Evolutionary conservation across 306 rosid species (phyloP).

Genomic region (Sechiopsis laciniata): DNA sequence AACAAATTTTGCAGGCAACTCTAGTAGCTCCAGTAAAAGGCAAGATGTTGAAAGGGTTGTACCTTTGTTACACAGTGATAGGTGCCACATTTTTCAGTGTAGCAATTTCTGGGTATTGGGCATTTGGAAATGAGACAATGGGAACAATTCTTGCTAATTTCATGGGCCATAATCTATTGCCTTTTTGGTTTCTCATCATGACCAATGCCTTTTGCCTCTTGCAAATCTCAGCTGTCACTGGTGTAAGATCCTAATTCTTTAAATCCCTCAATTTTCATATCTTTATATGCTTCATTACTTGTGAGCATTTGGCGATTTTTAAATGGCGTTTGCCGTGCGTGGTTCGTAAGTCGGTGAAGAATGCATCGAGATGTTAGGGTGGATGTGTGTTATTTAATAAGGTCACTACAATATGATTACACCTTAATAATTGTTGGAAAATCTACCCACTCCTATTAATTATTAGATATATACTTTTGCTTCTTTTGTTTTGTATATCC

Average conservation of each 20-base stretch:
- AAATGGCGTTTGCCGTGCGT: neutral
- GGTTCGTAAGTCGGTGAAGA: neutral
- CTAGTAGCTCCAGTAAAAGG: slow-evolving; percentile 69
- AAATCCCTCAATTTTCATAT: too few relatives aligned
- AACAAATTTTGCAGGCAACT: slow-evolving; percentile 52
- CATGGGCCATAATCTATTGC: slow-evolving; percentile 30
- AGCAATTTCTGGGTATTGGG: slow-evolving; percentile 79
- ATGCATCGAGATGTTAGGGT: too few relatives aligned
- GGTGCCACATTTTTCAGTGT: slow-evolving; percentile 43
- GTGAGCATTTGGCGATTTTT: too few relatives aligned
- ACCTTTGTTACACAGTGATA: slow-evolving; percentile 59
- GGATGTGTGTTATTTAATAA: too few relatives aligned
- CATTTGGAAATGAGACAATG: slow-evolving; percentile 59
- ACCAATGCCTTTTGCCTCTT: slow-evolving; percentile 44
- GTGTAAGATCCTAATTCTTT: slow-evolving; percentile 33
- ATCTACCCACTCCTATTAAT: too few relatives aligned
- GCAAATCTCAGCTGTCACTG: slow-evolving; percentile 56
- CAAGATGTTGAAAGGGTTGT: slow-evolving; percentile 75
- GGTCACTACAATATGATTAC: too few relatives aligned
- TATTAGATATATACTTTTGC: too few relatives aligned
- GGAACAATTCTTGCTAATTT: slow-evolving; percentile 50
- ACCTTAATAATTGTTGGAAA: too few relatives aligned
- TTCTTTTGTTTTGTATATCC: too few relatives aligned
- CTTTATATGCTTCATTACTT: too few relatives aligned
- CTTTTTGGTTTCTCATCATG: slow-evolving; percentile 63